Conservation (phyloP, 306 rosid species). For the Medicago arabica region DNA sequence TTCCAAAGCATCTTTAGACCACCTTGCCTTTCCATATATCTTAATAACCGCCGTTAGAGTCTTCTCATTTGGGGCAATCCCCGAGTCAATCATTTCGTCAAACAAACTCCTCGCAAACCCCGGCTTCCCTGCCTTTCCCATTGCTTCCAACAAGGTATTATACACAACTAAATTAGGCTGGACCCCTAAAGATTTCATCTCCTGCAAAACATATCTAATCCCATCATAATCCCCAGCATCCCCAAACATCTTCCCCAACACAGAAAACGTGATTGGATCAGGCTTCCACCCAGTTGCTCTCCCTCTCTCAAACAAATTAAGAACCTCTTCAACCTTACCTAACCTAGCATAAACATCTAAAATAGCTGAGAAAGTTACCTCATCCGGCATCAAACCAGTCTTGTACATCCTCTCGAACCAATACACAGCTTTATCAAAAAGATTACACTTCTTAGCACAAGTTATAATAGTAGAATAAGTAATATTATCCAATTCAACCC, state of each 20-base stretch:
- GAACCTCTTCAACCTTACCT: constrained; percentile 85
- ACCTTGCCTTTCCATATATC: constrained; percentile 93
- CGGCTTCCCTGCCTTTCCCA: constrained; percentile 97
- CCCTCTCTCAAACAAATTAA: constrained; percentile 84
- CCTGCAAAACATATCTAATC: constrained; percentile 80
- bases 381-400: constrained; percentile 95
- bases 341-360: constrained; percentile 88
- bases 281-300: constrained; percentile 97
- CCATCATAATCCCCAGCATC: constrained; percentile 96
- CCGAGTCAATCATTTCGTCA: constrained; percentile 79
- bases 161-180: constrained; percentile 89
- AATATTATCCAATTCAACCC: constrained; percentile 72
- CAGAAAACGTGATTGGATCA: constrained; percentile 74
- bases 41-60: constrained; percentile 82
- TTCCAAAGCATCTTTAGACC: constrained; percentile 84
- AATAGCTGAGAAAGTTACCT: constrained; percentile 90
- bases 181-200: constrained; percentile 79
- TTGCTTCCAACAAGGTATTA: constrained; percentile 90
- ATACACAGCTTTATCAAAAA: constrained; percentile 75
- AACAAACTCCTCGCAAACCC: constrained; percentile 86
- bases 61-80: constrained; percentile 80
- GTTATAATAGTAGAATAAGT: constrained; percentile 89
- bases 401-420: constrained; percentile 98
- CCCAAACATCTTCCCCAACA: constrained; percentile 94
- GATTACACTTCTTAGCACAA: constrained; percentile 77